Conservation (phyloP, 352 stramenopile genomes). For the Poterioochromonas sp. region DNA sequence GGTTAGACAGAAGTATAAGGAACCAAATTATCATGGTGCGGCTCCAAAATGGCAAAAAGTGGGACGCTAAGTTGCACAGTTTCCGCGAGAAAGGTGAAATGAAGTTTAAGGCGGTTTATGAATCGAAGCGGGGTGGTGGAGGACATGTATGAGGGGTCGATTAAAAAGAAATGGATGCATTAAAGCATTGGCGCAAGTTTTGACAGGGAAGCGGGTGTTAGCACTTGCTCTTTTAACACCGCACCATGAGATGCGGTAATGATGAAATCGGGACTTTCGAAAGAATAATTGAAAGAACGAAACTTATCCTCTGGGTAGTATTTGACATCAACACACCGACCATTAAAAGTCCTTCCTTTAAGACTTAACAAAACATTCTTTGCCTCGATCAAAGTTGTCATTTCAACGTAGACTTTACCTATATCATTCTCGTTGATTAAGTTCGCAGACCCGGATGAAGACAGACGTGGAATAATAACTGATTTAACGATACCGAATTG, state of each 20-base stretch:
- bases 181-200: not conserved
- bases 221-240: not conserved
- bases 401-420: constrained; percentile 46
- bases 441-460: constrained; percentile 32
- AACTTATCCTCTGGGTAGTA: constrained; percentile 47
- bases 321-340: constrained; percentile 45
- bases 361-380: constrained; percentile 37
- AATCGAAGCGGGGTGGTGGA: not conserved
- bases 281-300: not conserved
- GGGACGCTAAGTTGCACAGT: too few relatives aligned
- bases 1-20: too few relatives aligned
- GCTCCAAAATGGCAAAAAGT: too few relatives aligned
- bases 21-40: too few relatives aligned
- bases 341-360: constrained; percentile 45
- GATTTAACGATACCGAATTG: constrained; percentile 42
- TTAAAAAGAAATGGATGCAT: not conserved
- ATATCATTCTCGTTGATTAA: constrained; percentile 35
- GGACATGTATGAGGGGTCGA: too few relatives aligned
- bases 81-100: not conserved
- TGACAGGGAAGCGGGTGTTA: not conserved
- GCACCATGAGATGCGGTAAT: not conserved
- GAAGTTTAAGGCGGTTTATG: not conserved
- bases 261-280: not conserved
- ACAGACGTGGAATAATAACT: constrained; percentile 41
- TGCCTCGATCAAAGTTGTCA: constrained; percentile 38